Evolutionary conservation across 2,329 filamentous ascomycete genomes (phyloP).

Genomic region (Fusarium illudens): DNA sequence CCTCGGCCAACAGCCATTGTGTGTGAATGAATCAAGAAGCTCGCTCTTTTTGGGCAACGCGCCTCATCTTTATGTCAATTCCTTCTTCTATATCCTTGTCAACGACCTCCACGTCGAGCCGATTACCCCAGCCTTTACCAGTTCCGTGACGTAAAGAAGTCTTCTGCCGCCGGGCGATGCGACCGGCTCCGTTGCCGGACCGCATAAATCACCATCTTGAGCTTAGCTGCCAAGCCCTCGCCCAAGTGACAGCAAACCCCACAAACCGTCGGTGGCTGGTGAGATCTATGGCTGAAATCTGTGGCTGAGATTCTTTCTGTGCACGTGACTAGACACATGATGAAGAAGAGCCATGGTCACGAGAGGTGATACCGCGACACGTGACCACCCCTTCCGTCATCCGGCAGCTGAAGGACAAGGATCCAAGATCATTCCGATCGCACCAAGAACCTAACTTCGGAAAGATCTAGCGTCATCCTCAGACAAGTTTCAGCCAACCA

Average conservation of each 20-base stretch:
- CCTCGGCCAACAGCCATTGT: background rate
- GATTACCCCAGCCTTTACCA: background rate
- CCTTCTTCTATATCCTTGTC: background rate
- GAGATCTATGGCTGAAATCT: background rate
- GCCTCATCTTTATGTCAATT: background rate
- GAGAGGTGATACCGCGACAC: accelerated
- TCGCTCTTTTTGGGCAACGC: no score
- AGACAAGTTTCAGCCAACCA: background rate
- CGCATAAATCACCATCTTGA: constrained; percentile 7
- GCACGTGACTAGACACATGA: background rate
- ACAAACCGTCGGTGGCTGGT: background rate
- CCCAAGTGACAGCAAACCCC: background rate
- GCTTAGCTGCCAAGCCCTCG: constrained; percentile 10
- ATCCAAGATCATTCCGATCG: background rate
- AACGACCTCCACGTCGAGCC: background rate
- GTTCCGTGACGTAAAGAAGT: background rate
- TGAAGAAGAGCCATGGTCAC: background rate
- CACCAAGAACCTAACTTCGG: background rate
- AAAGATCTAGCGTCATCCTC: background rate
- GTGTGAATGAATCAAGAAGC: no score
- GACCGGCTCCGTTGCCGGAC: constrained; percentile 11
- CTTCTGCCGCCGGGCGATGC: background rate
- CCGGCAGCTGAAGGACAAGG: background rate
- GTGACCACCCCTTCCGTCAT: background rate
- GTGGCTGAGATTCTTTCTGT: background rate